A percentile compares a stretch with the other conserved stretches of the same genome.
Conservation (phyloP, 225 moss, liverwort and hornwort species). For the Pseudoscleropodium purum region DNA sequence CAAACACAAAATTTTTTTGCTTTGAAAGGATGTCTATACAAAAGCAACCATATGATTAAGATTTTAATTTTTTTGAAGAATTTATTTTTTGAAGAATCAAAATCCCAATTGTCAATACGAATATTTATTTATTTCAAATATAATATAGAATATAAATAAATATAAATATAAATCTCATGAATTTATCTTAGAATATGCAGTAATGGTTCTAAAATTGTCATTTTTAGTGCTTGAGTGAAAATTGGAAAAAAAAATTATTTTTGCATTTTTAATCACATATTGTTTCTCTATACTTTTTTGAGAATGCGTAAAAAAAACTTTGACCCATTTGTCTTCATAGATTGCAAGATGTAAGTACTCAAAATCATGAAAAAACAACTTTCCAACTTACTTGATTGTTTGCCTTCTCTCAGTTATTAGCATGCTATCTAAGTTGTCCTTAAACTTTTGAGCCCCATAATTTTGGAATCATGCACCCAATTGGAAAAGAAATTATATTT, state of each 20-base stretch:
- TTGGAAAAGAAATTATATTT: neutral
- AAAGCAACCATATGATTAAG: neutral
- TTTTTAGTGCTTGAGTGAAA: neutral
- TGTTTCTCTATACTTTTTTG: accelerated
- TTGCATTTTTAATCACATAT: neutral
- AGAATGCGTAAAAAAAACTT: neutral
- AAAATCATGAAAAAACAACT: neutral
- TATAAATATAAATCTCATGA: neutral
- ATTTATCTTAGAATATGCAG: neutral
- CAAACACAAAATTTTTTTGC: neutral
- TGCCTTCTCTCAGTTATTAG: neutral
- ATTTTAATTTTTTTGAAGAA: neutral
- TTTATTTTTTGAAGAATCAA: too few relatives aligned
- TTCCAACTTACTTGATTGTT: accelerated
- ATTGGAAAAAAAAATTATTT: neutral
- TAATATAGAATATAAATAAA: too few relatives aligned
- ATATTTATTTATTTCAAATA: neutral
- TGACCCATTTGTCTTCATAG: accelerated
- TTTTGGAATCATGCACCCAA: neutral
- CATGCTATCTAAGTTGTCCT: accelerated
- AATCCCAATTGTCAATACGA: accelerated
- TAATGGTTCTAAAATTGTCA: neutral
- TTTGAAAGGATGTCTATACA: neutral
- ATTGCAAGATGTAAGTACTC: neutral
- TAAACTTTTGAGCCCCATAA: neutral